phyloP scores from a whole-genome alignment of 1,139 yeast genomes.

The Scheffersomyces parashehatae region DNA sequence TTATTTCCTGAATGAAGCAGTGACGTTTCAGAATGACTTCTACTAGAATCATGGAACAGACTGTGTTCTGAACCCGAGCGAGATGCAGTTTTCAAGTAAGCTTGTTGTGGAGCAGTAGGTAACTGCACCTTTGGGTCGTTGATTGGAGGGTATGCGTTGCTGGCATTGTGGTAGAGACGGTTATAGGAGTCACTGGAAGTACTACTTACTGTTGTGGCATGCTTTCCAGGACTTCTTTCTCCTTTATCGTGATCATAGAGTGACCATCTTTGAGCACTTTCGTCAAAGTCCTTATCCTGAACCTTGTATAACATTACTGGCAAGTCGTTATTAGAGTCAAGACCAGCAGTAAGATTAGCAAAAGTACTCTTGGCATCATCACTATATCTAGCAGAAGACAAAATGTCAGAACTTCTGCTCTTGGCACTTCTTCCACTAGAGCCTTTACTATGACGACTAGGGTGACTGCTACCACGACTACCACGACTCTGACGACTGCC shows the following conservation, averaged over 20 bases:
- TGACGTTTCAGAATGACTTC: neutral
- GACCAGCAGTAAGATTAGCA: constrained; percentile 26
- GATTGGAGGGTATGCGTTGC: neutral
- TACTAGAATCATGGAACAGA: neutral
- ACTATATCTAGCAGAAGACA: constrained; percentile 9
- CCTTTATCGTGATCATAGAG: constrained; percentile 20
- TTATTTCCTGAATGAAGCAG: neutral
- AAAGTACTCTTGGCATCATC: constrained; percentile 8
- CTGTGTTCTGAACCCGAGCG: neutral
- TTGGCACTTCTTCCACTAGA: constrained; percentile 6
- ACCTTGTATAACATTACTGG: constrained; percentile 33
- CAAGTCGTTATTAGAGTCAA: constrained; percentile 27
- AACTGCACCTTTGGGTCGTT: neutral
- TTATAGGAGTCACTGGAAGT: constrained; percentile 1
- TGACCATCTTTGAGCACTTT: constrained; percentile 29
- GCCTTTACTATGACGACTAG: constrained; percentile 3
- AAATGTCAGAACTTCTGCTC: neutral
- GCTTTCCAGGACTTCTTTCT: neutral
- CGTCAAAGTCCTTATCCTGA: constrained; percentile 27
- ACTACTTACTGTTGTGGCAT: neutral
- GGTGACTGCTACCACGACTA: constrained; percentile 2
- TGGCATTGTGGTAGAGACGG: neutral
- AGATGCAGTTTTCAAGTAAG: neutral
- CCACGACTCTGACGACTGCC: constrained; percentile 3
- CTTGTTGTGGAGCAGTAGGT: neutral